A percentile compares a stretch with the other conserved stretches of the same genome.
These are phyloP conservation scores for Scheffersomyces segobiensis DNA, from an alignment of 1,139 yeast species.

Conservation along the genomic window DNA sequence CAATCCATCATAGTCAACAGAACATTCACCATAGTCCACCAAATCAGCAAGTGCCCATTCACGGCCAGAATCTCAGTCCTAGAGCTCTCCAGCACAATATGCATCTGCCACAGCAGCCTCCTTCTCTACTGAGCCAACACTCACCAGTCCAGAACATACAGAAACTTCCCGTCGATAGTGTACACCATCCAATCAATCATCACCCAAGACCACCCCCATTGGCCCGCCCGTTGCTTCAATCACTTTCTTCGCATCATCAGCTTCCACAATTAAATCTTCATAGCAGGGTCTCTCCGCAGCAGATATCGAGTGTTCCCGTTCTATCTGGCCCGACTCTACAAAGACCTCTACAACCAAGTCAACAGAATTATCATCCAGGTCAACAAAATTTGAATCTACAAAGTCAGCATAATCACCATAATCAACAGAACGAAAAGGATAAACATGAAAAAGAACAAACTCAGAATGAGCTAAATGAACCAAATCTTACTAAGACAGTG, in stretches of 20 bases:
- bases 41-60: not conserved
- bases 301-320: not conserved
- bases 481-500: not conserved
- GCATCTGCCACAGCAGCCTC: not conserved
- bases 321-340: not conserved
- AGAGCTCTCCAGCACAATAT: not conserved
- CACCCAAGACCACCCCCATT: not conserved
- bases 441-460: not conserved
- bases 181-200: not conserved
- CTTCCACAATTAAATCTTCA: conserved; percentile 1
- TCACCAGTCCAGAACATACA: not conserved
- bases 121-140: not conserved
- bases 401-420: not conserved
- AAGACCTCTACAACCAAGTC: not conserved
- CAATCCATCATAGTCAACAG: not conserved
- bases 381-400: not conserved
- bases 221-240: not conserved
- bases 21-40: not conserved
- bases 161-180: not conserved
- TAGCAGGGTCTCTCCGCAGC: not conserved
- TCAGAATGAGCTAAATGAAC: not conserved
- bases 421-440: not conserved
- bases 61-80: not conserved
- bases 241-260: not conserved
- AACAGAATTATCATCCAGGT: not conserved